These are phyloP conservation scores for Capsicum pubescens DNA, from an alignment of 257 asterid genomes.

Conservation along the genomic window DNA sequence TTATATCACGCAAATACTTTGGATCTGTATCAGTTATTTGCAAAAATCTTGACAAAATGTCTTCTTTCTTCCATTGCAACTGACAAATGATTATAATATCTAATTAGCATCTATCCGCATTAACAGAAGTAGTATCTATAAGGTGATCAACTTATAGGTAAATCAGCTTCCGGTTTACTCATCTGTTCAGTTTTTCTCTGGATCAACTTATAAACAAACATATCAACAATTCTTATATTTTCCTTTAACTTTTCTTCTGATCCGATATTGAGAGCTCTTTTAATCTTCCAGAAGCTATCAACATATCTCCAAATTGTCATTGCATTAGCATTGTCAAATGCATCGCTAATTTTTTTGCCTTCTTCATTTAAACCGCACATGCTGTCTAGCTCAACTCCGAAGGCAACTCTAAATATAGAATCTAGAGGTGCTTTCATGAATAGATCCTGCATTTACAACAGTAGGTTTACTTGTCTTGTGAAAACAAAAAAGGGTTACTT, in stretches of 20 bases:
- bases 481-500: background rate
- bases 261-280: slow-evolving; percentile 51
- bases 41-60: slow-evolving; percentile 63
- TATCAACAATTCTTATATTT: slow-evolving; percentile 47
- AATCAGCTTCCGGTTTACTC: slow-evolving; percentile 39
- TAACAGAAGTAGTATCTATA: background rate
- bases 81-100: slow-evolving; percentile 26
- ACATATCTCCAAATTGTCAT: slow-evolving; percentile 58
- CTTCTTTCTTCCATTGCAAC: slow-evolving; percentile 58
- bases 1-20: slow-evolving; percentile 59
- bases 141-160: slow-evolving; percentile 43
- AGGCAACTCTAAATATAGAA: slow-evolving; percentile 59
- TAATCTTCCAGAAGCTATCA: slow-evolving; percentile 58
- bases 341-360: slow-evolving; percentile 49
- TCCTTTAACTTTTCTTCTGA: slow-evolving; percentile 58
- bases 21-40: slow-evolving; percentile 43
- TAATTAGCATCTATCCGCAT: background rate
- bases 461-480: background rate
- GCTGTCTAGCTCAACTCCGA: slow-evolving; percentile 61
- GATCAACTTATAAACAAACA: slow-evolving; percentile 58
- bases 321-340: slow-evolving; percentile 64
- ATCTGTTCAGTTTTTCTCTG: slow-evolving; percentile 47
- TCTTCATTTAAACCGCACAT: slow-evolving; percentile 65
- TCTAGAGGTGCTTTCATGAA: slow-evolving; percentile 63
- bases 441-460: slow-evolving; percentile 49